Conservation (phyloP, 2,329 filamentous ascomycete species). For the Arthrinium puccinioides region DNA sequence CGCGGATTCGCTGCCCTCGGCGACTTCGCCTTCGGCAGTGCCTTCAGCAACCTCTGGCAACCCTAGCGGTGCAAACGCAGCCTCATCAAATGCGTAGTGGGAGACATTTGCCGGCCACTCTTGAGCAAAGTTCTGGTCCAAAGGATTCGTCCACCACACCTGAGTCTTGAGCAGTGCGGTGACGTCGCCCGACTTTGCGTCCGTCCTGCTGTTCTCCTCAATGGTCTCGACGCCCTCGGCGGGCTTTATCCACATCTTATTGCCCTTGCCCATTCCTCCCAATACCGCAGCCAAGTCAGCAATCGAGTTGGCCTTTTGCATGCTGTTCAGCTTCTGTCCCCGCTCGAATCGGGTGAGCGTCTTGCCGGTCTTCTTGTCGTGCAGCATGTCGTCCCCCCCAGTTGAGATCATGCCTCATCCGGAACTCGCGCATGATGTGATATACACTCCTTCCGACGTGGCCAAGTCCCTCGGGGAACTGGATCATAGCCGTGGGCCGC, state of each 20-base stretch:
- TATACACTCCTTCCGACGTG: conserved; percentile 51
- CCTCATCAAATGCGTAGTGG: conserved; percentile 24
- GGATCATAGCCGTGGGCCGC: conserved; percentile 52
- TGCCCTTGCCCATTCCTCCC: conserved; percentile 42
- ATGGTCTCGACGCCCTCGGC: conserved; percentile 10
- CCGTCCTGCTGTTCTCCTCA: conserved; percentile 9
- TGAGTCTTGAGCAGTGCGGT: conserved; percentile 31
- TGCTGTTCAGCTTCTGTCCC: conserved; percentile 41
- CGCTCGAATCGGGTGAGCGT: conserved; percentile 32
- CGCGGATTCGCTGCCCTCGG: no score
- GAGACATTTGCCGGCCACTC: conserved; percentile 46
- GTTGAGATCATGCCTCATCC: conserved; percentile 52
- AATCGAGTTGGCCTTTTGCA: conserved; percentile 54
- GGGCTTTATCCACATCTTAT: conserved; percentile 30
- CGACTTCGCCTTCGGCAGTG: neutral
- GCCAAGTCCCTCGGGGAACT: conserved; percentile 45
- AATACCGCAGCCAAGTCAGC: conserved; percentile 58
- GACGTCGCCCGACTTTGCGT: conserved; percentile 6
- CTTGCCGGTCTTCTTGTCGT: conserved; percentile 25
- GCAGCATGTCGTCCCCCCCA: conserved; percentile 46
- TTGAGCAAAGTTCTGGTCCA: conserved; percentile 38
- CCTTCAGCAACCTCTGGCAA: neutral
- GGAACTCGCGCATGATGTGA: conserved; percentile 59
- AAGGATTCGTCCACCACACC: conserved; percentile 44
- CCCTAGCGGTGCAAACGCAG: conserved; percentile 2